These are phyloP conservation scores for Thozetella sp. DNA, from an alignment of 495 filamentous ascomycete genomes.

Conservation along the genomic window DNA sequence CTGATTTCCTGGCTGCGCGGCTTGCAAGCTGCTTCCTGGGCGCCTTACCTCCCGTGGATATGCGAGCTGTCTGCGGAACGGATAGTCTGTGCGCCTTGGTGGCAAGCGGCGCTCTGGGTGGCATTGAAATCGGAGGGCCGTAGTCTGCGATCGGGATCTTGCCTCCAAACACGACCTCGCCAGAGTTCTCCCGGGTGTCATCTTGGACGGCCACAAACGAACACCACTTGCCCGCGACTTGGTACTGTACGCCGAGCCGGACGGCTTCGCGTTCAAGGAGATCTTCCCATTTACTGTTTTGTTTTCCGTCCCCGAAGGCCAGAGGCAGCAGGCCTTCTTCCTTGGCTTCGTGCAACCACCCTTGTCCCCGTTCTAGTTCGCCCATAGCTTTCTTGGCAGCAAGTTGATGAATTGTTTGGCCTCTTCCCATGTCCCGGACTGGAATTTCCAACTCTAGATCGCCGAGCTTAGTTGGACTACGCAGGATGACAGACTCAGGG, in stretches of 20 bases:
- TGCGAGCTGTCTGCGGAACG: too few species aligned
- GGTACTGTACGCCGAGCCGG: conserved; percentile 55
- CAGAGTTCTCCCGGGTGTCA: conserved; percentile 34
- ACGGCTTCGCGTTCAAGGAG: conserved; percentile 57
- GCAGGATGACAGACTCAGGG: conserved; percentile 52
- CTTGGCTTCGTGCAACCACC: conserved; percentile 53
- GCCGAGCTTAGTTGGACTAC: conserved; percentile 45
- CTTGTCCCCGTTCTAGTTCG: conserved; percentile 61
- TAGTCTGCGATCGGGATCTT: too few species aligned
- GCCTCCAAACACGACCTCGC: conserved; percentile 8
- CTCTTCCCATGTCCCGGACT: conserved; percentile 22
- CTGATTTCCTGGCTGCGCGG: conserved; percentile 2
- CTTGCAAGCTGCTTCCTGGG: neutral
- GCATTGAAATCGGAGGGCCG: too few species aligned
- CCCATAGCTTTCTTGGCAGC: conserved; percentile 61
- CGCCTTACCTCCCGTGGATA: too few species aligned
- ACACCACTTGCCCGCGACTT: conserved; percentile 60
- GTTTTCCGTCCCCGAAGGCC: conserved; percentile 11
- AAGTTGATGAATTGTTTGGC: conserved; percentile 61
- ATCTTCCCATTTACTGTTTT: conserved; percentile 35
- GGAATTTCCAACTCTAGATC: conserved; percentile 53
- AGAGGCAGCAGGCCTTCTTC: neutral
- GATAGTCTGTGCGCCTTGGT: too few species aligned
- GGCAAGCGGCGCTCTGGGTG: too few species aligned
- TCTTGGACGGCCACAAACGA: conserved; percentile 62